Evolutionary conservation across 2,329 filamentous ascomycete genomes (phyloP).

Genomic region (Epichloe brachyelytri): DNA sequence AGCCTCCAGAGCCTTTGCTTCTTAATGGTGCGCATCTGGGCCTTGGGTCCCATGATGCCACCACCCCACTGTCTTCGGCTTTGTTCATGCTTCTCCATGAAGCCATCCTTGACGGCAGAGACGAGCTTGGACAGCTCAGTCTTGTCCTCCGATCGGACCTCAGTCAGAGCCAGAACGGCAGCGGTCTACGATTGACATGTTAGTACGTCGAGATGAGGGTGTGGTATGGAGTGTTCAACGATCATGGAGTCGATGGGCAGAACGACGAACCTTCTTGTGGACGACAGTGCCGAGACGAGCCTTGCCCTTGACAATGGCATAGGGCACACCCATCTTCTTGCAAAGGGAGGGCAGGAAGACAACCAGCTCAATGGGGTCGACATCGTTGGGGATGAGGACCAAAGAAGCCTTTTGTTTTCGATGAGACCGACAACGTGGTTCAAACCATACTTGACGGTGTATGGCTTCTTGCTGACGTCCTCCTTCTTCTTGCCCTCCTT

Average conservation of each 20-base stretch:
- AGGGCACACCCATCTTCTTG: conserved; percentile 99
- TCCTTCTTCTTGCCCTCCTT: conserved; percentile 99
- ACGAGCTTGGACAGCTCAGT: conserved; percentile 93
- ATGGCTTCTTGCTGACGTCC: conserved; percentile 99
- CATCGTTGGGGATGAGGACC: conserved; percentile 97
- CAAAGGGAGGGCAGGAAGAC: conserved; percentile 98
- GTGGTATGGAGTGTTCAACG: not conserved
- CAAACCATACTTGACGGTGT: conserved; percentile 97
- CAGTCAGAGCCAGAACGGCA: conserved; percentile 87
- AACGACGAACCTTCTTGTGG: conserved; percentile 78
- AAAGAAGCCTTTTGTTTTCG: conserved; percentile 99
- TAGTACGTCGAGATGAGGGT: not conserved
- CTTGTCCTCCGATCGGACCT: conserved; percentile 98
- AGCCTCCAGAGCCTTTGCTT: conserved; percentile 80
- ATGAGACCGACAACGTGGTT: conserved; percentile 98
- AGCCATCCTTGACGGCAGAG: conserved; percentile 94
- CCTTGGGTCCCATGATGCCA: conserved; percentile 98
- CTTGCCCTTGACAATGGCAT: conserved; percentile 99
- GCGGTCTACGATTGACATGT: conserved; percentile 52
- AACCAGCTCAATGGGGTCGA: conserved; percentile 98
- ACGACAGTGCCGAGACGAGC: conserved; percentile 96
- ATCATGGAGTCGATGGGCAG: too few species aligned
- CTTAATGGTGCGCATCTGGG: conserved; percentile 64
- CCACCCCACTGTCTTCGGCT: conserved; percentile 92
- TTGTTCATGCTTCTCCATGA: conserved; percentile 90